phyloP scores from a whole-genome alignment of 176 grass and related monocot genomes.

The Ensete glaucum region DNA sequence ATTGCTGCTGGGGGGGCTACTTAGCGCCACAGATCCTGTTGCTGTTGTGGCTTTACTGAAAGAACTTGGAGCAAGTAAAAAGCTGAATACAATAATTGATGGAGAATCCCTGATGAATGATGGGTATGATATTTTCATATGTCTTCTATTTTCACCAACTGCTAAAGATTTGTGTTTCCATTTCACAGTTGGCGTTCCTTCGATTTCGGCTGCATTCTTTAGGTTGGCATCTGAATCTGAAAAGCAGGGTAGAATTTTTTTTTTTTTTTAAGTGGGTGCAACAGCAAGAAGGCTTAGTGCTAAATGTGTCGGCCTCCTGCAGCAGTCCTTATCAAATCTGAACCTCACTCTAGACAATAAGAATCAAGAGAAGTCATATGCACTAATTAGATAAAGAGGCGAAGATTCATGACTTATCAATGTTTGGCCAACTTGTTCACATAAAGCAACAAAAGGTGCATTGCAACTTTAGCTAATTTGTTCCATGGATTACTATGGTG shows the following conservation, averaged over 20 bases:
- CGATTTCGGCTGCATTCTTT: no score
- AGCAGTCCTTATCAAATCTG: neutral
- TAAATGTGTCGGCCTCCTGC: no score
- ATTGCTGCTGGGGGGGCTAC: slow-evolving; percentile 71
- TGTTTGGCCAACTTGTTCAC: neutral
- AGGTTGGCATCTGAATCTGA: no score
- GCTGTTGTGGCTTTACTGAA: slow-evolving; percentile 85
- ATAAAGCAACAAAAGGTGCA: neutral
- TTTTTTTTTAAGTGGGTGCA: no score
- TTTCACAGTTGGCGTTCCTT: no score
- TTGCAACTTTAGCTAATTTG: neutral
- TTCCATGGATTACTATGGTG: neutral
- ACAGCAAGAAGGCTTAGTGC: no score
- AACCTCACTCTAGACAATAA: neutral
- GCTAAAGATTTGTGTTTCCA: no score
- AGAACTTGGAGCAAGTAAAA: slow-evolving; percentile 92
- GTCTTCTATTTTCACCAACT: neutral
- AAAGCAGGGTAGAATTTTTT: no score
- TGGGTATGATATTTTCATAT: slow-evolving; percentile 34
- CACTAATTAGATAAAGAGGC: neutral
- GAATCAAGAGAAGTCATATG: no score
- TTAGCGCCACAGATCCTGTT: slow-evolving; percentile 93
- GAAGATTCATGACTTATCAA: no score
- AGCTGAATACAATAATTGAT: slow-evolving; percentile 86
- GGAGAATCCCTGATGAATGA: slow-evolving; percentile 96